A percentile compares a stretch with the other conserved stretches of the same genome.
phyloP scores from a whole-genome alignment of 2,329 filamentous ascomycete genomes.

The Tolypocladium ovalisporum region DNA sequence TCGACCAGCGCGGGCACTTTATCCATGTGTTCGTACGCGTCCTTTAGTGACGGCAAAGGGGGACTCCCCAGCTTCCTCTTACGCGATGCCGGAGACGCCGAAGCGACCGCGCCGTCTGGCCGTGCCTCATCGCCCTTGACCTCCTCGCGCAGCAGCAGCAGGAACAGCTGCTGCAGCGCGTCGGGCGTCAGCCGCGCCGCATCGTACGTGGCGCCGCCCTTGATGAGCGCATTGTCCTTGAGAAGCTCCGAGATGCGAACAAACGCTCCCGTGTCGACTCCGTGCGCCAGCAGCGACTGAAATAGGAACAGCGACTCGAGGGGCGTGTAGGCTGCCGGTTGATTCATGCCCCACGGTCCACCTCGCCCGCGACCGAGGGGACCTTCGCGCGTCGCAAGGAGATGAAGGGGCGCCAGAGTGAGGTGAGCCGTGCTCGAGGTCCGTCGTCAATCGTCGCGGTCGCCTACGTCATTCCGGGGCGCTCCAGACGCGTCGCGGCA shows the following conservation, averaged over 20 bases:
- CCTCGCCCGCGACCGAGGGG: slow-evolving; percentile 46
- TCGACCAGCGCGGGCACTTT: slow-evolving; percentile 61
- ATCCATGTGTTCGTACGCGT: slow-evolving; percentile 54
- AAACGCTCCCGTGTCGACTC: slow-evolving; percentile 56
- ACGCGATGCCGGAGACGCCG: slow-evolving; percentile 45
- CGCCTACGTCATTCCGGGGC: slow-evolving; percentile 15
- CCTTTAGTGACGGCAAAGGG: slow-evolving; percentile 51
- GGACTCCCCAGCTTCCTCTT: slow-evolving; percentile 68
- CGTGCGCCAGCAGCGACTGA: slow-evolving; percentile 62
- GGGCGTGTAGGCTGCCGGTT: slow-evolving; percentile 58
- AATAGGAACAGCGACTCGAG: slow-evolving; percentile 82
- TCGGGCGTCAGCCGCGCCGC: slow-evolving; percentile 63
- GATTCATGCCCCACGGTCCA: slow-evolving; percentile 44
- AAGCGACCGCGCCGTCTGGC: slow-evolving; percentile 26
- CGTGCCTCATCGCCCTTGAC: slow-evolving; percentile 38
- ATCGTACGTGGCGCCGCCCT: slow-evolving; percentile 61
- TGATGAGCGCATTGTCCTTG: slow-evolving; percentile 62
- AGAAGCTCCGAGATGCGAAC: slow-evolving; percentile 62
- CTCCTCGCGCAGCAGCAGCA: slow-evolving; percentile 67
- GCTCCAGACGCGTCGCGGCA: slow-evolving; percentile 19
- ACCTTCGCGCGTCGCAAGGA: slow-evolving; percentile 39
- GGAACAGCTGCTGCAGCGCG: slow-evolving; percentile 68
- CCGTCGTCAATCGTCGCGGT: neutral
- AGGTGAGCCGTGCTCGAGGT: slow-evolving; percentile 15
- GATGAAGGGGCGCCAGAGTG: slow-evolving; percentile 46